A percentile compares a stretch with the other conserved stretches of the same genome.
phyloP scores from a whole-genome alignment of 768 basidiomycete genomes.

The Hericium rajendrae region DNA sequence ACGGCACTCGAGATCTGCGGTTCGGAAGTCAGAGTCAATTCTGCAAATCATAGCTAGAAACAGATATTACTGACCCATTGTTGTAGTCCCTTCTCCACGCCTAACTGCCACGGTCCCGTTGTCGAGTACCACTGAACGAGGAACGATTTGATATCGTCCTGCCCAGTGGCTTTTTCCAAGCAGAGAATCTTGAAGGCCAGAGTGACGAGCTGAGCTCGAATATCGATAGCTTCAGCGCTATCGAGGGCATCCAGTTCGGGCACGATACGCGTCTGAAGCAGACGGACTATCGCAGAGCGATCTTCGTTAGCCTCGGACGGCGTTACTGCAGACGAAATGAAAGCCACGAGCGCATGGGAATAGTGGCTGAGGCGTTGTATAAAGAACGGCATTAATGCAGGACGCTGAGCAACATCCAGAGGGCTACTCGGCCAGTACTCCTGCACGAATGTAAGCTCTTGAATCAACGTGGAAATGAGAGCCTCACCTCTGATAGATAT shows the following conservation, averaged over 20 bases:
- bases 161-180: slow-evolving; percentile 7
- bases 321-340: slow-evolving; percentile 21
- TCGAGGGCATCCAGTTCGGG: slow-evolving; percentile 36
- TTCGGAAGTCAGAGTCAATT: background rate
- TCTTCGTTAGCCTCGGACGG: slow-evolving; percentile 13
- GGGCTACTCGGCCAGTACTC: too few relatives aligned
- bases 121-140: slow-evolving; percentile 24
- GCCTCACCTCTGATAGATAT: slow-evolving; percentile 37
- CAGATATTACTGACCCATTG: background rate
- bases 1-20: slow-evolving; percentile 28
- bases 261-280: slow-evolving; percentile 38
- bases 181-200: slow-evolving; percentile 33
- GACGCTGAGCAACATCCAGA: background rate
- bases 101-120: slow-evolving; percentile 2
- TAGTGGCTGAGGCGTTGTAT: slow-evolving; percentile 28
- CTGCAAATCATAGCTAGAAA: background rate
- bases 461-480: background rate
- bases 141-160: slow-evolving; percentile 14
- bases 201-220: slow-evolving; percentile 30
- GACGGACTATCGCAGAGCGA: slow-evolving; percentile 23
- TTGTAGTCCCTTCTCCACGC: slow-evolving; percentile 10
- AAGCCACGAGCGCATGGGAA: slow-evolving; percentile 21
- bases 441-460: background rate
- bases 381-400: background rate
- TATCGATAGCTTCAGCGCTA: slow-evolving; percentile 23